Percentiles rank a stretch among this genome's conserved stretches.
phyloP scores from a whole-genome alignment of 257 asterid genomes.

The Ophiorrhiza pumila region DNA sequence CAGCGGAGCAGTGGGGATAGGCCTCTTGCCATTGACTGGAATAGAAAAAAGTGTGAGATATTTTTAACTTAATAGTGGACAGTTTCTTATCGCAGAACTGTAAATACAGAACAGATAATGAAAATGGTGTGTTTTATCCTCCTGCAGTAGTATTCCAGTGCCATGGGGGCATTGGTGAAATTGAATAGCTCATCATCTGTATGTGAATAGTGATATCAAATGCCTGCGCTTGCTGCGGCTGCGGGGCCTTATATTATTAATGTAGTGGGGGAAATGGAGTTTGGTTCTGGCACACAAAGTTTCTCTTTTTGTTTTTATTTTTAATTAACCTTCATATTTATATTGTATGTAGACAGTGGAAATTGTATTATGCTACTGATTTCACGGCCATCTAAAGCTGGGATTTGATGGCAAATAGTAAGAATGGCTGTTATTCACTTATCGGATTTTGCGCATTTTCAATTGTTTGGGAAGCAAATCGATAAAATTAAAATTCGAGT shows the following conservation, averaged over 20 bases:
- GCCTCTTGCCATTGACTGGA: conserved; percentile 42
- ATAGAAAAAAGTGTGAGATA: conserved; percentile 40
- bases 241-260: too few species aligned
- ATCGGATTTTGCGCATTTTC: too few species aligned
- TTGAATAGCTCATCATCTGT: not conserved
- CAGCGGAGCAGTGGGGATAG: conserved; percentile 32
- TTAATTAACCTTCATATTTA: too few species aligned
- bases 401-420: too few species aligned
- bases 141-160: not conserved
- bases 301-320: not conserved
- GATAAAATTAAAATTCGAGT: too few species aligned
- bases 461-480: too few species aligned
- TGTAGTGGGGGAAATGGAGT: conserved; percentile 23
- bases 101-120: conserved; percentile 53
- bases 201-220: too few species aligned
- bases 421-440: too few species aligned
- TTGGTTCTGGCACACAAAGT: conserved; percentile 12
- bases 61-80: conserved; percentile 30
- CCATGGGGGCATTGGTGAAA: conserved; percentile 29
- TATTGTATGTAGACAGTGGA: too few species aligned
- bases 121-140: conserved; percentile 32
- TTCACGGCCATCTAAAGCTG: too few species aligned
- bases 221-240: too few species aligned
- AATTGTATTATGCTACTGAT: too few species aligned
- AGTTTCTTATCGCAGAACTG: conserved; percentile 50